Base-by-base conservation (phyloP, 1,139 yeast species). In the Pichia sp. region DNA sequence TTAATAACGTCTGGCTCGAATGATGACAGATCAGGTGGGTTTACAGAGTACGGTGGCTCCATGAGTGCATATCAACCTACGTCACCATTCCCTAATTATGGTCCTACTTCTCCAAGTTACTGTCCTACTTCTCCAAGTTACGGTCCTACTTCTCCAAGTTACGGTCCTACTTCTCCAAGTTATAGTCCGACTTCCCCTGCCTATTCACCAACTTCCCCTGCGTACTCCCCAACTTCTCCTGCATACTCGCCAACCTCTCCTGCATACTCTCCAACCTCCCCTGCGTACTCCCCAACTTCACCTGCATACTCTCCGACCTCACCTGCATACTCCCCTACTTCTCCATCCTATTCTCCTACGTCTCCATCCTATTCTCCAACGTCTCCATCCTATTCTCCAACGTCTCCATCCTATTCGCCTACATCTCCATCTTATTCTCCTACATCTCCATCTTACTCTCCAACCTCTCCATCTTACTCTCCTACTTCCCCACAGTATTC, bases 31-130 rank as follows among this genome's bases (percentile, higher is more conserved):
- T 62, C 67, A 49, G 99, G 99, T 61, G 97, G 97, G 3, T 87
- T 92, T 66, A 90, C 98, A 7, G 95, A 92, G 59, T 93, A 93
- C 68, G 96, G 95, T 58, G 87, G 86, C 50, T 50, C 58, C 55
- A 72, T 70, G 59, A 74, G 79, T 58, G 77, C 80, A 14, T 78
- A 75, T 60, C 84, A 81, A 58, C 85, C 87, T 43, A 74, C 82
- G 1, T 83, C 89, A 3, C 84, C 85, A 63, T 79, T 78, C 64
- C 55, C 78, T 69, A 80, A 79, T 51, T 64, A 58, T 52, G 86
- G 87, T 52, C 85, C 87, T 7, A 85, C 90, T 16, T 58, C 61
- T 29, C 91, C 92, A 52, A 77, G 75, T 49, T 79, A 77, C 38
- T 80, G 76, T 51, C 78, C 77, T 17, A 72, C 83, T 4, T 76